Conservation (phyloP, 2,329 filamentous ascomycete genomes). For the Triangularia setosa region DNA sequence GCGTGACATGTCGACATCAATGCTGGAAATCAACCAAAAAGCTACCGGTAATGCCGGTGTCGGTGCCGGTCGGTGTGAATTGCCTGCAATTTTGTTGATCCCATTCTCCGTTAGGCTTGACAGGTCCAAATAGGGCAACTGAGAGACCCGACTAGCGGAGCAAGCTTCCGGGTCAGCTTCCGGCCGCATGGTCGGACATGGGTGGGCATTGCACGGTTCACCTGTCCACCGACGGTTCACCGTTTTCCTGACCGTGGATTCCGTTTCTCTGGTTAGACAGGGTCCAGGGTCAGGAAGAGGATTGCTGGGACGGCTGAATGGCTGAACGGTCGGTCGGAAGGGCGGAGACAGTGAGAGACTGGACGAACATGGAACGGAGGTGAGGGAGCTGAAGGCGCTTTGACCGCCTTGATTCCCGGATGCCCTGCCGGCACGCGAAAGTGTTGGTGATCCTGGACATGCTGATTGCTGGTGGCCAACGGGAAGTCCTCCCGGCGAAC, state of each 20-base stretch:
- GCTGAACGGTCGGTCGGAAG: not conserved
- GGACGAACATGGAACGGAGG: not conserved
- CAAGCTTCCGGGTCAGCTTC: not conserved
- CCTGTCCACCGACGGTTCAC: not conserved
- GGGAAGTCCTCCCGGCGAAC: not conserved
- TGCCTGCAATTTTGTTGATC: not conserved
- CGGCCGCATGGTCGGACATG: not conserved
- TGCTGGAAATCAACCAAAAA: not conserved
- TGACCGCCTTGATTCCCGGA: not conserved
- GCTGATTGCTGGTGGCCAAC: not conserved
- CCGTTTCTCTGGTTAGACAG: not conserved
- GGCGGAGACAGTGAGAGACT: not conserved
- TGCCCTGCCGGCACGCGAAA: not conserved
- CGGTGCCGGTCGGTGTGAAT: not conserved
- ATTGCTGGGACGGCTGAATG: not conserved
- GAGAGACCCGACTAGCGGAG: not conserved
- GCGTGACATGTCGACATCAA: not conserved
- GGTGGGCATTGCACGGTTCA: not conserved
- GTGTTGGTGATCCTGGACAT: not conserved
- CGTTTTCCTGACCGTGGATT: not conserved
- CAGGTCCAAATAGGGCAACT: not conserved
- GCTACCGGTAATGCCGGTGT: not conserved
- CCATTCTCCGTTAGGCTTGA: not conserved
- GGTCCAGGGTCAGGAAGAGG: not conserved
- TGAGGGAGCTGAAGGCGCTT: not conserved